Evolutionary conservation across 495 filamentous ascomycete genomes (phyloP).

Genomic region (Oleoguttula mirabilis): DNA sequence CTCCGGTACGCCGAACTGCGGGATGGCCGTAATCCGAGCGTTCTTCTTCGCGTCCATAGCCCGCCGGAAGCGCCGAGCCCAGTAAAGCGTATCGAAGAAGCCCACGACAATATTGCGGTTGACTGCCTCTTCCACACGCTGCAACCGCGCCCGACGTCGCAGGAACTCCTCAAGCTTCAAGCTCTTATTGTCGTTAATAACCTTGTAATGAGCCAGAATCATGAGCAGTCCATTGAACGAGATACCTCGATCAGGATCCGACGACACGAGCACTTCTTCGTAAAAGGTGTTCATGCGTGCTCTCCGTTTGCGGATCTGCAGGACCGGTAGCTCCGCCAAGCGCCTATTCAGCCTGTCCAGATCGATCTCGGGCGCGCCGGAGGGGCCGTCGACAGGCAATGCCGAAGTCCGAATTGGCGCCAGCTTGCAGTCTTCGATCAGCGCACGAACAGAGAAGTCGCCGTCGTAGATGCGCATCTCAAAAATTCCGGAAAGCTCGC

Average conservation of each 20-base stretch:
- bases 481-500: conserved; percentile 85
- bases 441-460: conserved; percentile 69
- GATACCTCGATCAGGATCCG: conserved; percentile 75
- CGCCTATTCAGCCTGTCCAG: conserved; percentile 61
- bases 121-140: conserved; percentile 93
- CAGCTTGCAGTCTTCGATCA: conserved; percentile 68
- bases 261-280: conserved; percentile 90
- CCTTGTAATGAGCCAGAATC: conserved; percentile 96
- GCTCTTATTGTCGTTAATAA: conserved; percentile 96
- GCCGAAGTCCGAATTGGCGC: conserved; percentile 31
- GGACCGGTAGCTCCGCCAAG: conserved; percentile 62
- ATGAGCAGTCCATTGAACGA: conserved; percentile 90
- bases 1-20: conserved; percentile 76
- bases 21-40: conserved; percentile 61
- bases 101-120: conserved; percentile 76
- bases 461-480: conserved; percentile 94
- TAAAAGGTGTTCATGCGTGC: conserved; percentile 81
- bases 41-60: conserved; percentile 53
- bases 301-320: conserved; percentile 58
- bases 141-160: conserved; percentile 74
- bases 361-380: conserved; percentile 42
- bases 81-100: conserved; percentile 95
- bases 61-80: conserved; percentile 68
- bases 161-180: conserved; percentile 89
- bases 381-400: conserved; percentile 47